These are phyloP conservation scores for Cyberlindnera nakhonratchasimensis DNA, from an alignment of 805 yeast species.

Conservation along the genomic window DNA sequence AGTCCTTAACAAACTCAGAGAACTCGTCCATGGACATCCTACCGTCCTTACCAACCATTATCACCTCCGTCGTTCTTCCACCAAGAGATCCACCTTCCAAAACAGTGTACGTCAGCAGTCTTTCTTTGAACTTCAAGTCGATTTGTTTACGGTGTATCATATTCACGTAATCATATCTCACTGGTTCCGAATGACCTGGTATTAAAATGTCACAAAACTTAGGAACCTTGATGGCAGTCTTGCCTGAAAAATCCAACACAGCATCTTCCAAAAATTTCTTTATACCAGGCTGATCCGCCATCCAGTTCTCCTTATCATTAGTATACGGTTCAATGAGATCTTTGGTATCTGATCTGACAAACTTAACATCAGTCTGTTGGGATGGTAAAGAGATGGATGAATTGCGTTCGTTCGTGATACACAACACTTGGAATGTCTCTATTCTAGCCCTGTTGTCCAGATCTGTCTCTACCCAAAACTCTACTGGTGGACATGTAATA, in stretches of 20 bases:
- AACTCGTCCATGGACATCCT: constrained; percentile 18
- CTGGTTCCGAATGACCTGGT: constrained; percentile 33
- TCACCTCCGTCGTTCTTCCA: constrained; percentile 49
- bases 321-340: constrained; percentile 17
- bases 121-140: constrained; percentile 37
- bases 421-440: constrained; percentile 36
- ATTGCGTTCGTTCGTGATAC: constrained; percentile 44
- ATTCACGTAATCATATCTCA: constrained; percentile 43
- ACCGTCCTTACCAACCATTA: constrained; percentile 38
- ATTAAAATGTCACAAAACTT: constrained; percentile 38
- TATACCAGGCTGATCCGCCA: constrained; percentile 40
- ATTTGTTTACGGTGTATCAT: constrained; percentile 43
- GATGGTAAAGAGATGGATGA: constrained; percentile 42
- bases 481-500: constrained; percentile 48
- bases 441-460: constrained; percentile 33
- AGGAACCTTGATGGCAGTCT: constrained; percentile 34
- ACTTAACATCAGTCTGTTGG: constrained; percentile 40
- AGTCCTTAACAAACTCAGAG: constrained; percentile 18
- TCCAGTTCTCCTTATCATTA: constrained; percentile 18
- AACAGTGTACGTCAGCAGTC: constrained; percentile 38
- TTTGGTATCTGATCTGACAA: constrained; percentile 25
- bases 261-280: constrained; percentile 37
- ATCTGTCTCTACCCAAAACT: constrained; percentile 49
- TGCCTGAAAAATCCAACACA: constrained; percentile 40
- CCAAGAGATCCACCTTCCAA: constrained; percentile 60